Evolutionary conservation across 257 asterid species (phyloP).

Genomic region (Asclepias syriaca): DNA sequence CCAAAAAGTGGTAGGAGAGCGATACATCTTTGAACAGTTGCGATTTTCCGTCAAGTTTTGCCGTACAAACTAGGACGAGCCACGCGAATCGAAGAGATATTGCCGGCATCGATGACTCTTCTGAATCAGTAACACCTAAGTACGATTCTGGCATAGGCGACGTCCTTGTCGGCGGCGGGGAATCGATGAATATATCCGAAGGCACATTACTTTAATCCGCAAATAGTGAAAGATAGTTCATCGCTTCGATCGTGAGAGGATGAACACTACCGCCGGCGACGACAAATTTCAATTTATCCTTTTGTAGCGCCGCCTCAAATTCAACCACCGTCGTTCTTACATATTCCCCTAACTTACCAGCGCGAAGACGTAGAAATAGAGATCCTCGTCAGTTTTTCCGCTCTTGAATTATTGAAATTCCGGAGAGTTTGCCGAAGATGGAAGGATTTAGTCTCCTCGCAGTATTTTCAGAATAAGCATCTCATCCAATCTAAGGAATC

Average conservation of each 20-base stretch:
- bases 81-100: constrained; percentile 53
- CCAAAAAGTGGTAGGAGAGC: constrained; percentile 58
- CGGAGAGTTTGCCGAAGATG: too few relatives aligned
- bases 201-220: constrained; percentile 63
- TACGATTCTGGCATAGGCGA: constrained; percentile 42
- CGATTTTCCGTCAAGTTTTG: constrained; percentile 68
- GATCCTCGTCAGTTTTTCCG: too few relatives aligned
- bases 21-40: constrained; percentile 59
- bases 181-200: constrained; percentile 43
- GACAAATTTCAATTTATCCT: constrained; percentile 49
- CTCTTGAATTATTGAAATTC: too few relatives aligned
- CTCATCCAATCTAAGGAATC: too few relatives aligned
- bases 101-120: constrained; percentile 44
- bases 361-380: constrained; percentile 21
- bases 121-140: constrained; percentile 48
- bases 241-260: constrained; percentile 44
- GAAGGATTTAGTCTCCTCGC: too few relatives aligned
- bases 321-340: constrained; percentile 37
- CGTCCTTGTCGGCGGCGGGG: constrained; percentile 33
- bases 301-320: constrained; percentile 50
- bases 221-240: constrained; percentile 54
- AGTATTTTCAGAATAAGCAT: too few relatives aligned
- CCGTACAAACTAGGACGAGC: constrained; percentile 55
- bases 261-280: constrained; percentile 68
- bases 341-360: constrained; percentile 47